Evolutionary conservation across 225 moss, liverwort and hornwort species (phyloP).

Genomic region (Takakia lepidozioides): DNA sequence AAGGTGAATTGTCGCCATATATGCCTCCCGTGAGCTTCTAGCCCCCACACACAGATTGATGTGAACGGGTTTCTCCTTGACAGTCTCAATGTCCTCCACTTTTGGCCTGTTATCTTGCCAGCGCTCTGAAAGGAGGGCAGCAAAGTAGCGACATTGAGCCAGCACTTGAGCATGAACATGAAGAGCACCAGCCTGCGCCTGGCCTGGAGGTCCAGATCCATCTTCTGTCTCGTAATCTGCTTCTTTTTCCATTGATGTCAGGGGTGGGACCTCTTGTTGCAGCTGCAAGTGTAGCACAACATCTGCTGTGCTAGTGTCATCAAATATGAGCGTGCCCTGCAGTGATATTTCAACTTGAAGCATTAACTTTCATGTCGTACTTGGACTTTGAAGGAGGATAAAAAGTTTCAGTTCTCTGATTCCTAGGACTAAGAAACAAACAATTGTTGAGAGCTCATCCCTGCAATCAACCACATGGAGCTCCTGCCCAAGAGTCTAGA

Average conservation of each 20-base stretch:
- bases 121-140: slow-evolving; percentile 72
- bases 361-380: slow-evolving; percentile 4
- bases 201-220: slow-evolving; percentile 4
- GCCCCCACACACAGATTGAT: slow-evolving; percentile 46
- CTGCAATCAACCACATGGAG: too few species aligned
- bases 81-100: slow-evolving; percentile 9
- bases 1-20: slow-evolving; percentile 55
- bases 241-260: slow-evolving; percentile 8
- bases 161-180: slow-evolving; percentile 57
- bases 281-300: slow-evolving; percentile 40
- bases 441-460: neutral
- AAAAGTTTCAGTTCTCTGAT: too few species aligned
- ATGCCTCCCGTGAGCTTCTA: slow-evolving; percentile 27
- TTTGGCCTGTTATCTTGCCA: slow-evolving; percentile 48
- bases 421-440: slow-evolving; percentile 1
- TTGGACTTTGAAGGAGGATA: too few species aligned
- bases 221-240: slow-evolving; percentile 16
- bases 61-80: slow-evolving; percentile 20
- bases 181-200: slow-evolving; percentile 7
- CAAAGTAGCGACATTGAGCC: slow-evolving; percentile 71
- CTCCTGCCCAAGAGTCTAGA: too few species aligned
- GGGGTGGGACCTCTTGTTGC: slow-evolving; percentile 22
- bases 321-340: slow-evolving; percentile 35
- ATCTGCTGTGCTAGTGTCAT: slow-evolving; percentile 65
- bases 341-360: slow-evolving; percentile 3